A percentile compares a stretch with the other conserved stretches of the same genome.
These are phyloP conservation scores for Venturiaceae sp. DNA, from an alignment of 2,329 filamentous ascomycete species.

Conservation along the genomic window DNA sequence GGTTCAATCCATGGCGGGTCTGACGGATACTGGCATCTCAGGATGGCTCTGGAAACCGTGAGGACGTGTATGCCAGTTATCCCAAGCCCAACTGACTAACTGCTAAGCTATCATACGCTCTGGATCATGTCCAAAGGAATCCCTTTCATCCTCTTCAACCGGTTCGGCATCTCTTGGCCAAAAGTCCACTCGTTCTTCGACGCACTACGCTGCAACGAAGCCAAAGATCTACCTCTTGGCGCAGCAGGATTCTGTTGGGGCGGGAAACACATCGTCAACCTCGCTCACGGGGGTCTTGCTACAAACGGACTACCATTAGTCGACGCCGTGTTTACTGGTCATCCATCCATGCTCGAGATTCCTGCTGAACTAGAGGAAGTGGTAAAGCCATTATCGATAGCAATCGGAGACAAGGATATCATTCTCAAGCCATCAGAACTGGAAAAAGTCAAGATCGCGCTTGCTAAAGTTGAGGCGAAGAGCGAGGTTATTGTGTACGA, in stretches of 20 bases:
- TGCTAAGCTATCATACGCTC: not conserved
- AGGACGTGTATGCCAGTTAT: too few species aligned
- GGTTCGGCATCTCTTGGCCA: slow-evolving; percentile 1
- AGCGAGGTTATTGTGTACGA: not conserved
- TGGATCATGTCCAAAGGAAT: not conserved
- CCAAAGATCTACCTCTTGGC: slow-evolving; percentile 29
- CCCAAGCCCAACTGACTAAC: not conserved
- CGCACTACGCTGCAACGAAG: not conserved
- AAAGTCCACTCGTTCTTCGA: slow-evolving; percentile 2
- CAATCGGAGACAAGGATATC: slow-evolving; percentile 36
- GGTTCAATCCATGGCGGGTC: not conserved
- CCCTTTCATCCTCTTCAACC: not conserved
- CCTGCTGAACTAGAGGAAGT: slow-evolving; percentile 38
- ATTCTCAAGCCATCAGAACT: not conserved
- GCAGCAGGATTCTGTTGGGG: slow-evolving; percentile 57
- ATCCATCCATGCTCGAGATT: slow-evolving; percentile 40
- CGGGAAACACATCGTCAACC: slow-evolving; percentile 42
- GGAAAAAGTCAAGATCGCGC: not conserved
- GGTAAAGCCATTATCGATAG: slow-evolving; percentile 35
- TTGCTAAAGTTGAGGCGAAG: not conserved
- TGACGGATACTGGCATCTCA: too few species aligned
- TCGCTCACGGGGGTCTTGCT: slow-evolving; percentile 26
- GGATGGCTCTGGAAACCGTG: too few species aligned
- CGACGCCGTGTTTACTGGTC: slow-evolving; percentile 42
- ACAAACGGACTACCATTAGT: slow-evolving; percentile 33